Percentiles rank a stretch among this genome's conserved stretches.
Evolutionary conservation across 2,329 filamentous ascomycete species (phyloP).

Genomic region (Talaromyces islandicus): DNA sequence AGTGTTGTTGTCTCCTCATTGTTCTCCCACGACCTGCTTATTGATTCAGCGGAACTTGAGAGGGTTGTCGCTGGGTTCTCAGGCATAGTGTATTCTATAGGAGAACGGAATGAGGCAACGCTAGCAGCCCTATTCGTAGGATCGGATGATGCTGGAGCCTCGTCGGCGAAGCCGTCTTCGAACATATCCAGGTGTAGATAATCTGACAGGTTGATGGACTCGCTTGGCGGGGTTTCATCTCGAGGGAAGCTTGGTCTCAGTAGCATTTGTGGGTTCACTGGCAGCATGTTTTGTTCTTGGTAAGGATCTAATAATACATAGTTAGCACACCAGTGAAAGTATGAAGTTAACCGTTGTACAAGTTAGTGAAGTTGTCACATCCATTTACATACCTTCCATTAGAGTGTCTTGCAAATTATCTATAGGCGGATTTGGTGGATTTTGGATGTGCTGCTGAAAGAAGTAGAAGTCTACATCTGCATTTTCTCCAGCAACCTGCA

Average conservation of each 20-base stretch:
- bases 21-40: background rate
- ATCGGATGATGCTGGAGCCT: background rate
- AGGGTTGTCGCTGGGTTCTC: background rate
- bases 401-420: background rate
- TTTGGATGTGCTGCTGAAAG: background rate
- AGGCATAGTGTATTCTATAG: background rate
- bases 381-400: background rate
- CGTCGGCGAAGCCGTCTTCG: background rate
- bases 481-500: background rate
- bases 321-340: background rate
- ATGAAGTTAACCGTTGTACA: background rate
- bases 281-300: background rate
- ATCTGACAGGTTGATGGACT: background rate
- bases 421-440: background rate
- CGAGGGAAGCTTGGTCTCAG: background rate
- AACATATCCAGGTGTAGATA: background rate
- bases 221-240: background rate
- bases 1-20: background rate
- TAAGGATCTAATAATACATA: background rate
- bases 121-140: background rate
- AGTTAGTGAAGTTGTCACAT: background rate
- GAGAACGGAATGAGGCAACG: background rate
- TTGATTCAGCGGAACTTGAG: background rate
- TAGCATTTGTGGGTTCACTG: background rate
- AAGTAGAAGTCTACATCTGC: background rate